phyloP scores from a whole-genome alignment of 2,329 filamentous ascomycete genomes.

The Fusarium keratoplasticum region DNA sequence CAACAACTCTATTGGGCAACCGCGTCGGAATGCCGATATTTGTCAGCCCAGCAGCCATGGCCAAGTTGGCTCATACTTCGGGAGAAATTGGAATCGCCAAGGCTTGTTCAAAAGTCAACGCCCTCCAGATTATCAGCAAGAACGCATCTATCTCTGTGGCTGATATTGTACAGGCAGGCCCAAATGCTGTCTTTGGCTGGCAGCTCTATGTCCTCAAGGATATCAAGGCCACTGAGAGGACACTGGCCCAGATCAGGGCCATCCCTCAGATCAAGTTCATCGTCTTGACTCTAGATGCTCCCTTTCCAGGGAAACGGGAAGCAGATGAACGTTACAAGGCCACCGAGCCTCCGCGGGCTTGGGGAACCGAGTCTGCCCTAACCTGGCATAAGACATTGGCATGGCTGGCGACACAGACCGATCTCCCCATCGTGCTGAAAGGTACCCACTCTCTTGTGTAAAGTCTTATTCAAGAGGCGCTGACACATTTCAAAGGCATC shows the following conservation, averaged over 20 bases:
- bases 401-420: constrained; percentile 57
- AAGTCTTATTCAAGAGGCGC: not conserved
- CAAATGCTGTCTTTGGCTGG: constrained; percentile 64
- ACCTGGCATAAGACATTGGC: constrained; percentile 71
- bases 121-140: constrained; percentile 73
- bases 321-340: constrained; percentile 59
- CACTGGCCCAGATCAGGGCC: constrained; percentile 68
- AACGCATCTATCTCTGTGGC: constrained; percentile 68
- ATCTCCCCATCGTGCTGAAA: constrained; percentile 63
- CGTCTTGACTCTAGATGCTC: constrained; percentile 70
- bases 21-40: constrained; percentile 67
- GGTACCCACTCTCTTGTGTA: not conserved
- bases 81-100: constrained; percentile 69
- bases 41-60: constrained; percentile 71
- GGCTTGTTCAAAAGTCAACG: constrained; percentile 62
- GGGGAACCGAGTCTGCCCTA: constrained; percentile 63
- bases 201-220: constrained; percentile 72
- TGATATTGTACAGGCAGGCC: constrained; percentile 58
- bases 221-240: constrained; percentile 54
- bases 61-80: constrained; percentile 68
- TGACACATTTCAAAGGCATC: constrained; percentile 69
- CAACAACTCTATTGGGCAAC: constrained; percentile 71
- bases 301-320: constrained; percentile 67
- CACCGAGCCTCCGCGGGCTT: constrained; percentile 64
- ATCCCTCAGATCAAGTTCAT: constrained; percentile 74